Evolutionary conservation across 2,329 filamentous ascomycete species (phyloP).

Genomic region (Rugonectria rugulosa): DNA sequence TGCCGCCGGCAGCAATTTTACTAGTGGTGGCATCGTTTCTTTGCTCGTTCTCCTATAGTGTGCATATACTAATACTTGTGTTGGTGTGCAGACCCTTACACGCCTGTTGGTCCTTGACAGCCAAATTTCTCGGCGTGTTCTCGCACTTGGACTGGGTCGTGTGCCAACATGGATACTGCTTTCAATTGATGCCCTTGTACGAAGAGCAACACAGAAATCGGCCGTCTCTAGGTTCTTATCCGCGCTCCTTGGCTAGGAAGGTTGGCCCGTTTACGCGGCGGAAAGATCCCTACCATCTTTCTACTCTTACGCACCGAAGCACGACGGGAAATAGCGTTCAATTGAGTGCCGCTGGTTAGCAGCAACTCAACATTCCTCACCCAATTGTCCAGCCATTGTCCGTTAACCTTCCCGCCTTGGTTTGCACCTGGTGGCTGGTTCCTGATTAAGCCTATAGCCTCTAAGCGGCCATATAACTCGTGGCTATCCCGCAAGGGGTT

Average conservation of each 20-base stretch:
- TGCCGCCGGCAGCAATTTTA: slow-evolving; percentile 25
- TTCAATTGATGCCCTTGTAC: slow-evolving; percentile 17
- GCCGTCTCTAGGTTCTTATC: slow-evolving; percentile 17
- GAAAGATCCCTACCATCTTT: not conserved
- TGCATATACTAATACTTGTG: slow-evolving; percentile 13
- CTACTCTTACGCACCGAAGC: not conserved
- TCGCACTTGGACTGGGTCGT: slow-evolving; percentile 33
- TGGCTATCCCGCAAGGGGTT: slow-evolving; percentile 37
- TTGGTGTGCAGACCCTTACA: slow-evolving; percentile 9
- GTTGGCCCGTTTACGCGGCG: slow-evolving; percentile 7
- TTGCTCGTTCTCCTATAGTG: slow-evolving; percentile 12
- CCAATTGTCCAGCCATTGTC: not conserved
- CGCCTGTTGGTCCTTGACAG: slow-evolving; percentile 28
- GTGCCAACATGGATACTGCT: slow-evolving; percentile 26
- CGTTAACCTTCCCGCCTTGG: slow-evolving; percentile 8
- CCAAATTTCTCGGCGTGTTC: slow-evolving; percentile 28
- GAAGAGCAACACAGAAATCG: slow-evolving; percentile 10
- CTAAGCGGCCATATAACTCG: slow-evolving; percentile 29
- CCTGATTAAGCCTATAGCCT: slow-evolving; percentile 15
- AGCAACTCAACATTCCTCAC: not conserved
- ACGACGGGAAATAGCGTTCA: not conserved
- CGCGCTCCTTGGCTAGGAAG: slow-evolving; percentile 23
- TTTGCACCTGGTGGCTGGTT: slow-evolving; percentile 2
- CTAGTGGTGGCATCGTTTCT: slow-evolving; percentile 23
- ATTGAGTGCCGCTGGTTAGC: not conserved